These are phyloP conservation scores for Trypanosomatidae sp. DNA, from an alignment of 208 protist genomes.

Conservation along the genomic window DNA sequence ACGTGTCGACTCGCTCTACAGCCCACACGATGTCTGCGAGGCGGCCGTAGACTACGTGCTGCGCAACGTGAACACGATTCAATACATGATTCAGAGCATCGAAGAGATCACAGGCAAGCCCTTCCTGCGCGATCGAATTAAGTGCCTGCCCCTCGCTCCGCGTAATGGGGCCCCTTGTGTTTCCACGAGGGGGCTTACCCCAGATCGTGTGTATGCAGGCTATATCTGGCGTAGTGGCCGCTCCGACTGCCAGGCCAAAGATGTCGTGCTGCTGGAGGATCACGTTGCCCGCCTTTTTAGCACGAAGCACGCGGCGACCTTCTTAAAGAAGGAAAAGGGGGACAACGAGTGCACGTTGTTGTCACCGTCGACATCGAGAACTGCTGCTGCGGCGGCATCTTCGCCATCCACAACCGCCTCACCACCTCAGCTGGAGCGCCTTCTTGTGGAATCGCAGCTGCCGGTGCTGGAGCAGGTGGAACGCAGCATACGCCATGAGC, in stretches of 20 bases:
- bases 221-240: constrained; percentile 78
- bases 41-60: constrained; percentile 72
- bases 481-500: constrained; percentile 91
- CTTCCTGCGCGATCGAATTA: constrained; percentile 75
- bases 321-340: constrained; percentile 21
- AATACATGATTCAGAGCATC: constrained; percentile 84
- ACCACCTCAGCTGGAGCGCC: constrained; percentile 7
- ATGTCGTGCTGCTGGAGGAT: constrained; percentile 79
- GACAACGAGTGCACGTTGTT: constrained; percentile 1
- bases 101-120: constrained; percentile 52
- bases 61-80: constrained; percentile 73
- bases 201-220: constrained; percentile 44
- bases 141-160: constrained; percentile 48
- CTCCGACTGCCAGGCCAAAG: constrained; percentile 60
- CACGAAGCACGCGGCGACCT: constrained; percentile 10
- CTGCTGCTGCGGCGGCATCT: not conserved
- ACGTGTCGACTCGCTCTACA: constrained; percentile 14
- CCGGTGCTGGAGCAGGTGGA: constrained; percentile 52
- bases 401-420: not conserved
- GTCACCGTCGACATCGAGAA: not conserved
- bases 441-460: constrained; percentile 24
- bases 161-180: not conserved
- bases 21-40: constrained; percentile 61
- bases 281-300: constrained; percentile 29
- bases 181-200: constrained; percentile 11